Evolutionary conservation across 768 basidiomycete genomes (phyloP).

Genomic region (Boletus fagicola): DNA sequence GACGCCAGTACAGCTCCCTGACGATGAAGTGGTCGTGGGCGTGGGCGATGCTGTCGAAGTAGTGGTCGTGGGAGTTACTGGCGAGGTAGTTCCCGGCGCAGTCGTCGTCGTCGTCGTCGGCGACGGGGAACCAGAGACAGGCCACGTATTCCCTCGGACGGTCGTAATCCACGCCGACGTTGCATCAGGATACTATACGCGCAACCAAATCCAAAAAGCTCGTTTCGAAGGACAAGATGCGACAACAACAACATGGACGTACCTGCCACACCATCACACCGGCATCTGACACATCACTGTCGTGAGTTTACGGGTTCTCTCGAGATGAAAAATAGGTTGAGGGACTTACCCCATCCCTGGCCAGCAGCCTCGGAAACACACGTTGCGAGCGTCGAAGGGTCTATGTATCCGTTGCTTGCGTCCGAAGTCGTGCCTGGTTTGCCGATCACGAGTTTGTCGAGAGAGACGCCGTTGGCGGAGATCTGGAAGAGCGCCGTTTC

Average conservation of each 20-base stretch:
- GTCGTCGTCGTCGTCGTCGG: background rate
- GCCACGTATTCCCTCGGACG: conserved; percentile 39
- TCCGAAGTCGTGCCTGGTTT: conserved; percentile 46
- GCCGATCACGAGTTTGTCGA: conserved; percentile 55
- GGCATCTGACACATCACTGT: conserved; percentile 22
- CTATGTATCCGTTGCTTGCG: conserved; percentile 57
- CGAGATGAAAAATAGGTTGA: background rate
- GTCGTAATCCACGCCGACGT: conserved; percentile 39
- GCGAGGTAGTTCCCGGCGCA: background rate
- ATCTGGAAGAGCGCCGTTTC: conserved; percentile 57
- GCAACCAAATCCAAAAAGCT: background rate
- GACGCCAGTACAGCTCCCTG: conserved; percentile 41
- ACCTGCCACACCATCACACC: conserved; percentile 48
- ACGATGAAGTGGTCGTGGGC: conserved; percentile 21
- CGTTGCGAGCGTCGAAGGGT: conserved; percentile 49
- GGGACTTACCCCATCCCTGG: conserved; percentile 64
- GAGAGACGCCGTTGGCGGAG: conserved; percentile 43
- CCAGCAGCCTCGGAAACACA: conserved; percentile 61
- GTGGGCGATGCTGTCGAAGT: background rate
- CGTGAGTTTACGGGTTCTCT: background rate
- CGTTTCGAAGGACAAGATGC: background rate
- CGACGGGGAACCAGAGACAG: conserved; percentile 15
- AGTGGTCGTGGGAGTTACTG: background rate
- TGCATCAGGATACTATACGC: conserved; percentile 37
- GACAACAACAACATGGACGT: background rate